phyloP scores from a whole-genome alignment of 163 green algal genomes.

The Chloroidium sp. region DNA sequence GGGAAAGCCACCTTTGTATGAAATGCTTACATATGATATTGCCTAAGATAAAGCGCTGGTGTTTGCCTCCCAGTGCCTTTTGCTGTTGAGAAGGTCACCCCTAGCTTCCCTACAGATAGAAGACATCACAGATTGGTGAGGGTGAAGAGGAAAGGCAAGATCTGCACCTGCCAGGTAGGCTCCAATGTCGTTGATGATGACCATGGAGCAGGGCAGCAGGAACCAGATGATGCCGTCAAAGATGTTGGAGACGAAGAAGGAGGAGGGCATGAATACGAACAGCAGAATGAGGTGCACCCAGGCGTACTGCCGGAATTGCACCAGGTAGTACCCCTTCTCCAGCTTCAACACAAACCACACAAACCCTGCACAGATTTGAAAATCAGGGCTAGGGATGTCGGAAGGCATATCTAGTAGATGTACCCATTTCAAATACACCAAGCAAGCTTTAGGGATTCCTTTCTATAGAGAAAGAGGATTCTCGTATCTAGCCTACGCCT shows the following conservation, averaged over 20 bases:
- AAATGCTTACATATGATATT: not conserved
- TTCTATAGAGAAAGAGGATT: not conserved
- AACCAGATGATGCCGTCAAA: conserved; percentile 98
- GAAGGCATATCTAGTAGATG: not conserved
- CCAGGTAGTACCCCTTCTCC: conserved; percentile 79
- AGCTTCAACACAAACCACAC: conserved; percentile 90
- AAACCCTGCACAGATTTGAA: conserved; percentile 52
- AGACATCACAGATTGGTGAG: too few species aligned
- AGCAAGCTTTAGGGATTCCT: not conserved
- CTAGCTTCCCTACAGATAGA: too few species aligned
- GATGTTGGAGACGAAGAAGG: conserved; percentile 91
- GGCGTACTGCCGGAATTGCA: conserved; percentile 96
- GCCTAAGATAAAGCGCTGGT: too few species aligned
- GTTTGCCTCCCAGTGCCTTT: too few species aligned
- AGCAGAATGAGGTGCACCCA: conserved; percentile 99
- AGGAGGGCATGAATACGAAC: conserved; percentile 68
- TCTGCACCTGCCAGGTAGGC: conserved; percentile 80
- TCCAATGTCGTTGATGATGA: conserved; percentile 96
- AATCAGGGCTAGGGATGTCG: not conserved
- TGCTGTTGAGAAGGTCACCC: too few species aligned
- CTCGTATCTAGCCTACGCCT: not conserved
- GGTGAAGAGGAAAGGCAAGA: too few species aligned
- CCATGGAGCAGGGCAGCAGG: conserved; percentile 87
- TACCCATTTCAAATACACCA: not conserved
- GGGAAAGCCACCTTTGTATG: not conserved